Percentiles rank a stretch among this genome's conserved stretches.
Evolutionary conservation across 169 alveolate species (phyloP).

Genomic region (Hepatocystis sp.): DNA sequence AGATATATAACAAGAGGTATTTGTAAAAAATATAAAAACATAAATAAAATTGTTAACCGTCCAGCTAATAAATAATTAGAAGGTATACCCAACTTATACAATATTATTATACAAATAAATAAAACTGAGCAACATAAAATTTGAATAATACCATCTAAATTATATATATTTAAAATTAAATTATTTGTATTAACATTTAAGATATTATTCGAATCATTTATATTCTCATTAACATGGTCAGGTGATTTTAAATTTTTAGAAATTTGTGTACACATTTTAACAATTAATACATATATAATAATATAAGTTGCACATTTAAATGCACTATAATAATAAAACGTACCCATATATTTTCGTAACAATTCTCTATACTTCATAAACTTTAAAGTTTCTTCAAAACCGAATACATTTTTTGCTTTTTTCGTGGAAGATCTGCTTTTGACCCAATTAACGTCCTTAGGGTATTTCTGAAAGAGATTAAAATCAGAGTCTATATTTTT

Average conservation of each 20-base stretch:
- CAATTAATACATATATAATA: slow-evolving; percentile 60
- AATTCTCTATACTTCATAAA: slow-evolving; percentile 86
- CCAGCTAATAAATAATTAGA: slow-evolving; percentile 66
- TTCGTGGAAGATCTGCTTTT: too few species aligned
- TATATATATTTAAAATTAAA: slow-evolving; percentile 42
- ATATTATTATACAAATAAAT: slow-evolving; percentile 19
- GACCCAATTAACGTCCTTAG: too few species aligned
- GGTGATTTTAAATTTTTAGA: slow-evolving; percentile 75
- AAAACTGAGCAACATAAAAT: slow-evolving; percentile 21
- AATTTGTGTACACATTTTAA: slow-evolving; percentile 71
- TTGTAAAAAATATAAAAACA: slow-evolving; percentile 35
- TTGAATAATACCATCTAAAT: slow-evolving; percentile 51
- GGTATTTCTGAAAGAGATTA: too few species aligned
- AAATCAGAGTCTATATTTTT: too few species aligned
- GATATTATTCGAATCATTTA: slow-evolving; percentile 22
- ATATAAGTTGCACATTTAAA: slow-evolving; percentile 61
- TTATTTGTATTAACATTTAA: slow-evolving; percentile 30
- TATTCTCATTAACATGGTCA: slow-evolving; percentile 23
- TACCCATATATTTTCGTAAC: slow-evolving; percentile 78
- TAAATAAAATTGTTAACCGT: slow-evolving; percentile 61
- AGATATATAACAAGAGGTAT: slow-evolving; percentile 51
- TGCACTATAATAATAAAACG: slow-evolving; percentile 70
- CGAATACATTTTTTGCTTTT: slow-evolving; percentile 53
- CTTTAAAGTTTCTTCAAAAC: slow-evolving; percentile 78
- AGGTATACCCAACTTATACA: slow-evolving; percentile 52